Evolutionary conservation across 176 grass and related monocot genomes (phyloP).

Genomic region (Luzula sylvatica): DNA sequence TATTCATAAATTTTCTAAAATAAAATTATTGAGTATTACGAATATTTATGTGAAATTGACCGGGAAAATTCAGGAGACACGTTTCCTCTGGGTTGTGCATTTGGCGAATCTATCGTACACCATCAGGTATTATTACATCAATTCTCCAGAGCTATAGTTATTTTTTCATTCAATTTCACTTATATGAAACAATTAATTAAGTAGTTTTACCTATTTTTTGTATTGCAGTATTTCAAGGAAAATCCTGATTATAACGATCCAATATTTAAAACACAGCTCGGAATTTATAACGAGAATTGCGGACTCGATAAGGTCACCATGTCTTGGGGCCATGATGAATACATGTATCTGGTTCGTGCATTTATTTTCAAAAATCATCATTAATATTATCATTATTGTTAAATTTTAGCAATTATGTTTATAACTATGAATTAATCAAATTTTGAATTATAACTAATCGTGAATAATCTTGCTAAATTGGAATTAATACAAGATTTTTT

Average conservation of each 20-base stretch:
- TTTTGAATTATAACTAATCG: too few species aligned
- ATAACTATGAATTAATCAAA: too few species aligned
- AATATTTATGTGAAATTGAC: neutral
- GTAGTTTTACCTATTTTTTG: neutral
- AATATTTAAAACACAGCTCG: conserved; percentile 7
- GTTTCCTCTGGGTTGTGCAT: conserved; percentile 31
- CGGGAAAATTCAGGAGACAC: conserved; percentile 21
- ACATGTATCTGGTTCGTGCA: conserved; percentile 26
- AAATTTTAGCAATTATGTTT: neutral
- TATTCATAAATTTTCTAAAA: neutral
- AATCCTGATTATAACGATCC: conserved; percentile 25
- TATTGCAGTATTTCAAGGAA: conserved; percentile 28
- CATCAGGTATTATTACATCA: conserved; percentile 8
- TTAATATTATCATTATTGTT: neutral
- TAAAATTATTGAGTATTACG: neutral
- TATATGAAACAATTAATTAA: neutral
- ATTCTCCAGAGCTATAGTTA: neutral
- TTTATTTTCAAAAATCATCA: neutral
- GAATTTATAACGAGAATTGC: conserved; percentile 25
- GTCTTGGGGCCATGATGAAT: conserved; percentile 33
- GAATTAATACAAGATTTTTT: too few species aligned
- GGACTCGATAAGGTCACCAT: conserved; percentile 30
- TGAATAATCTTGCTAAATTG: too few species aligned
- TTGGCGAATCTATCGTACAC: conserved; percentile 29
- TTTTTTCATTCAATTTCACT: neutral